These are phyloP conservation scores for Torulaspora indica DNA, from an alignment of 805 yeast genomes.

Conservation along the genomic window DNA sequence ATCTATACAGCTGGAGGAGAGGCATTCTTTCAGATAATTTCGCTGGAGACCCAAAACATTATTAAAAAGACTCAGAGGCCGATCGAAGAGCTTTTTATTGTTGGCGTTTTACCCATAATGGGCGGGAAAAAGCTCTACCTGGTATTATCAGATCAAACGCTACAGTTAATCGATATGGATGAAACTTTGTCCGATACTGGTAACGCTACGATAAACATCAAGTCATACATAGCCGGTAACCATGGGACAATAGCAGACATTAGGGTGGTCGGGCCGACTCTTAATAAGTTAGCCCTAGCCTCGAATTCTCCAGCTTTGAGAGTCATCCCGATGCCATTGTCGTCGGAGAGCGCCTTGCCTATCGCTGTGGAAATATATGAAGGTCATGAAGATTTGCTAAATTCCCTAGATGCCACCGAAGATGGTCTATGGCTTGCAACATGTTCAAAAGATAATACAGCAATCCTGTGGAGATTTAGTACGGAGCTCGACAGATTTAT, in stretches of 20 bases:
- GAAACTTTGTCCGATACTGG: slow-evolving; percentile 29
- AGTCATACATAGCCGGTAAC: slow-evolving; percentile 74
- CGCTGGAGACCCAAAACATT: slow-evolving; percentile 44
- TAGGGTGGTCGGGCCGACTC: slow-evolving; percentile 63
- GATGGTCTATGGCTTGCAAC: slow-evolving; percentile 91
- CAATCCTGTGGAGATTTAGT: slow-evolving; percentile 73
- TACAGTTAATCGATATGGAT: slow-evolving; percentile 45
- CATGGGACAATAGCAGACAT: slow-evolving; percentile 94
- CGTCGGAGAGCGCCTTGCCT: slow-evolving; percentile 31
- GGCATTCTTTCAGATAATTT: slow-evolving; percentile 65
- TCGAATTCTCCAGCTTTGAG: slow-evolving; percentile 90
- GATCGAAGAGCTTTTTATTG: slow-evolving; percentile 67
- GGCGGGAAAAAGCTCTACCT: slow-evolving; percentile 40
- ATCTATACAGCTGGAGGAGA: slow-evolving; percentile 72
- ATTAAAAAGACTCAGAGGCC: slow-evolving; percentile 44
- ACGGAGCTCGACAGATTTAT: slow-evolving; percentile 40
- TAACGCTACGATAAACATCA: slow-evolving; percentile 39
- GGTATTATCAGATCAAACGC: slow-evolving; percentile 80
- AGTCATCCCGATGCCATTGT: slow-evolving; percentile 46
- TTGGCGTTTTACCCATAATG: slow-evolving; percentile 48
- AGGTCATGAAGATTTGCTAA: slow-evolving; percentile 83
- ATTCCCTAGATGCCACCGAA: slow-evolving; percentile 66
- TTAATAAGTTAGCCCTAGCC: slow-evolving; percentile 67
- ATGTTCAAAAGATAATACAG: slow-evolving; percentile 84
- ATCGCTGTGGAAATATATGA: slow-evolving; percentile 60